A percentile compares a stretch with the other conserved stretches of the same genome.
These are phyloP conservation scores for Nicotiana paniculata DNA, from an alignment of 257 asterid species.

Conservation along the genomic window DNA sequence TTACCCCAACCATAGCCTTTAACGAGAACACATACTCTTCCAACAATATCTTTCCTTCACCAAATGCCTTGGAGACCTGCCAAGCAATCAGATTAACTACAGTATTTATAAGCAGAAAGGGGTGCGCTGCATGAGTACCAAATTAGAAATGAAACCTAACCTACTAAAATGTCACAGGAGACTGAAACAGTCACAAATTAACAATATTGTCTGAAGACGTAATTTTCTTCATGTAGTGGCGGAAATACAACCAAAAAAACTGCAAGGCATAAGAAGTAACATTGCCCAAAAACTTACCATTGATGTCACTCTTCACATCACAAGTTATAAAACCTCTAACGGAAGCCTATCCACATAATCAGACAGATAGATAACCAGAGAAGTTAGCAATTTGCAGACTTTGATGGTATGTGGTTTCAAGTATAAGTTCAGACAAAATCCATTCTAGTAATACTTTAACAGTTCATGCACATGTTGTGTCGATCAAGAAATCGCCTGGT, in stretches of 20 bases:
- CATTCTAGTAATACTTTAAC: neutral
- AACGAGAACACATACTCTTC: conserved; percentile 51
- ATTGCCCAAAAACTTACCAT: neutral
- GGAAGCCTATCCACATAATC: neutral
- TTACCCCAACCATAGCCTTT: conserved; percentile 50
- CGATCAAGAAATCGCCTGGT: neutral
- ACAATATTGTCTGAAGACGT: neutral
- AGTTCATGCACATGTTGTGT: neutral
- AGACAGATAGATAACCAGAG: neutral
- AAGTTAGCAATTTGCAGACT: neutral
- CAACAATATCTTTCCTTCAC: conserved; percentile 41
- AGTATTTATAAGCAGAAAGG: neutral
- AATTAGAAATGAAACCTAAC: conserved; percentile 1
- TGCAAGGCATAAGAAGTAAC: neutral
- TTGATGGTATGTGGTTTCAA: conserved; percentile 1
- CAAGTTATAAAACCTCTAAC: neutral
- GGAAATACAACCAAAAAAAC: neutral
- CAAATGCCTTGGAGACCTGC: conserved; percentile 47
- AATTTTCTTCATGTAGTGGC: neutral
- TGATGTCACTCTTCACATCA: neutral
- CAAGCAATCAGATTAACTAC: conserved; percentile 8
- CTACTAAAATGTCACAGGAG: neutral
- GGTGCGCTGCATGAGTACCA: neutral
- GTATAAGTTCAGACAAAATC: neutral
- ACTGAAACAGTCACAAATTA: neutral